Conservation (phyloP, 345 rosid species). For the Citrus reticulata region DNA sequence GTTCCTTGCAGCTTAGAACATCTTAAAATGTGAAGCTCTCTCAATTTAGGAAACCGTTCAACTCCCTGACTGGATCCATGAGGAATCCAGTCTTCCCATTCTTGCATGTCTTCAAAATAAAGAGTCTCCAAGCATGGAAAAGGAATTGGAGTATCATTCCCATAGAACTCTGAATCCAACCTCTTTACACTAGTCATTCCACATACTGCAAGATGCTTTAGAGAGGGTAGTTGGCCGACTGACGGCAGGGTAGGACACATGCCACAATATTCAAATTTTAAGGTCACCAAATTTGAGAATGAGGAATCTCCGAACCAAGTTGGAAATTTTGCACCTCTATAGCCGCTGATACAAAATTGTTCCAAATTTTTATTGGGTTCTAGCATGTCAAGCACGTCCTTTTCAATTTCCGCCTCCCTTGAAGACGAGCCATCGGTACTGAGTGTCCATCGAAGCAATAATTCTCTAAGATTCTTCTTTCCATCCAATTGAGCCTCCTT, state of each 20-base stretch:
- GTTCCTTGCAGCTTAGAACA: slow-evolving; percentile 18
- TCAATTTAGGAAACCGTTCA: slow-evolving; percentile 26
- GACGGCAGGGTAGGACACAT: slow-evolving; percentile 3
- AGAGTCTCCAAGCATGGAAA: slow-evolving; percentile 5
- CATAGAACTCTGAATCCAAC: not conserved
- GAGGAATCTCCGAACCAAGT: slow-evolving; percentile 17
- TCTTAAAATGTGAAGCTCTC: slow-evolving; percentile 20
- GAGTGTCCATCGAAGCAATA: slow-evolving; percentile 6
- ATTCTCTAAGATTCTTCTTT: slow-evolving; percentile 21
- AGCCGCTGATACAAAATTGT: not conserved
- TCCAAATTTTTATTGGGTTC: not conserved
- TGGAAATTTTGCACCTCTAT: not conserved
- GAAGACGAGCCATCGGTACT: too few relatives aligned
- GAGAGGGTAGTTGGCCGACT: not conserved
- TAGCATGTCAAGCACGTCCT: not conserved
- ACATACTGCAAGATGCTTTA: not conserved
- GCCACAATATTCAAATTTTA: not conserved
- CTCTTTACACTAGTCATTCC: not conserved
- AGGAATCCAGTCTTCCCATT: slow-evolving; percentile 33
- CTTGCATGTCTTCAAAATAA: slow-evolving; percentile 17
- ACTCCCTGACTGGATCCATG: not conserved
- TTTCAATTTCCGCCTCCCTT: not conserved
- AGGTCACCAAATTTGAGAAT: not conserved
- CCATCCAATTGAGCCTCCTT: slow-evolving; percentile 18
- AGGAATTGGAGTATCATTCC: not conserved